Percentiles rank a stretch among this genome's conserved stretches.
phyloP scores from a whole-genome alignment of 768 basidiomycete genomes.

The Terana coerulea region DNA sequence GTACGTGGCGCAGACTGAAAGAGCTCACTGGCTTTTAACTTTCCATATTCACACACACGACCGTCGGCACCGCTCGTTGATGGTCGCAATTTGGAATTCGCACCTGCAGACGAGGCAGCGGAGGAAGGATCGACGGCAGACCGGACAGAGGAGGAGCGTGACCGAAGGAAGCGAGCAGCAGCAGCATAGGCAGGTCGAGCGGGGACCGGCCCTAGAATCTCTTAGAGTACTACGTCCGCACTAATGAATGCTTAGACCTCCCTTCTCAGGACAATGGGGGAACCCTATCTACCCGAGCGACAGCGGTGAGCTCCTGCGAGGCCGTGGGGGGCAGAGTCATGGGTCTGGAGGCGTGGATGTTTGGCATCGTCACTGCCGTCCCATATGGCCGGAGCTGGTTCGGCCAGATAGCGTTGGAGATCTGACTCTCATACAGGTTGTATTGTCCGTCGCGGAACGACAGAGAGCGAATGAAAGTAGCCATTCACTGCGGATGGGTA shows the following conservation, averaged over 20 bases:
- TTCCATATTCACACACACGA: slow-evolving; percentile 44
- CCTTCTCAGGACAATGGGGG: not conserved
- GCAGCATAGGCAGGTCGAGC: slow-evolving; percentile 26
- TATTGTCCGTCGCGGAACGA: not conserved
- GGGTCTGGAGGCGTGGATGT: not conserved
- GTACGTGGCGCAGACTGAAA: slow-evolving; percentile 64
- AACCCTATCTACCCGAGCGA: not conserved
- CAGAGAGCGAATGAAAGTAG: not conserved
- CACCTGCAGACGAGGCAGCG: slow-evolving; percentile 19
- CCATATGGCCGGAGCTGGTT: not conserved
- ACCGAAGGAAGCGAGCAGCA: slow-evolving; percentile 49
- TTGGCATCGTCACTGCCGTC: not conserved
- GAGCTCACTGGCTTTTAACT: slow-evolving; percentile 68
- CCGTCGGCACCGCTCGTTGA: slow-evolving; percentile 4
- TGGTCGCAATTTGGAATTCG: slow-evolving; percentile 4
- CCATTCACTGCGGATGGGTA: not conserved
- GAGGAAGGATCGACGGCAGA: slow-evolving; percentile 27
- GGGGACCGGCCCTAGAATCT: slow-evolving; percentile 10
- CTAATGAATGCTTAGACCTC: slow-evolving; percentile 20
- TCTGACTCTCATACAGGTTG: not conserved
- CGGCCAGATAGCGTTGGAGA: not conserved
- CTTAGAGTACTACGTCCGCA: slow-evolving; percentile 16
- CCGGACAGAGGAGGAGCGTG: slow-evolving; percentile 38
- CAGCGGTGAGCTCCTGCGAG: not conserved
- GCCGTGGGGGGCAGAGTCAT: slow-evolving; percentile 2